Evolutionary conservation across 305 asterid species (phyloP).

Genomic region (Solanum hybrid): DNA sequence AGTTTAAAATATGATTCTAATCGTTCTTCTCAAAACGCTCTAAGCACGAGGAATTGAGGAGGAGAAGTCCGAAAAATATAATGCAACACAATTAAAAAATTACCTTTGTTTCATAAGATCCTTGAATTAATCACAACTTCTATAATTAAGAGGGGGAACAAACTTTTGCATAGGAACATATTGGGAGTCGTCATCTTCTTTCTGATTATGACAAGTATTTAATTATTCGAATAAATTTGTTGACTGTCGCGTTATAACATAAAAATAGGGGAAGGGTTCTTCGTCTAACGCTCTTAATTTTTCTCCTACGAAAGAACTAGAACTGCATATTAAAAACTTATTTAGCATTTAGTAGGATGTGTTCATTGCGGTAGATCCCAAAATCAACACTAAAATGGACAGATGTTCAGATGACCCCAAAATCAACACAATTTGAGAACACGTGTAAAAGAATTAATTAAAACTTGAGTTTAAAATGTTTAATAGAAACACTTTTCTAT

Average conservation of each 20-base stretch:
- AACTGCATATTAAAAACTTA: background rate
- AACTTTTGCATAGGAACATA: background rate
- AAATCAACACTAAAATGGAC: background rate
- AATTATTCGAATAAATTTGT: rapidly evolving
- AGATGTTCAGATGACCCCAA: background rate
- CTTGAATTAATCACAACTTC: background rate
- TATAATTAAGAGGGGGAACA: background rate
- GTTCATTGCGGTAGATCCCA: background rate
- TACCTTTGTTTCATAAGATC: background rate
- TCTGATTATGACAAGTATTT: background rate
- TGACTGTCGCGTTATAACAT: rapidly evolving
- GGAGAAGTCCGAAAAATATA: background rate
- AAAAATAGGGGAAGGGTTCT: rapidly evolving
- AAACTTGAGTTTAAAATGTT: background rate
- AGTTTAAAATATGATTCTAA: background rate
- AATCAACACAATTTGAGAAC: background rate
- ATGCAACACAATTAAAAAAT: background rate
- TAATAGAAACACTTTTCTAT: no score
- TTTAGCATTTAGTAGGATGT: background rate
- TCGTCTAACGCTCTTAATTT: background rate
- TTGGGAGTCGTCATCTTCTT: background rate
- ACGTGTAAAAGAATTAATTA: background rate
- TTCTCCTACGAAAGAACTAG: background rate
- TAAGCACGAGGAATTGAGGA: background rate
- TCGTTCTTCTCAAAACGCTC: background rate